A percentile compares a stretch with the other conserved stretches of the same genome.
Evolutionary conservation across 371 early-diverging fungal species (phyloP).

Genomic region (Sporodiniella umbellata): DNA sequence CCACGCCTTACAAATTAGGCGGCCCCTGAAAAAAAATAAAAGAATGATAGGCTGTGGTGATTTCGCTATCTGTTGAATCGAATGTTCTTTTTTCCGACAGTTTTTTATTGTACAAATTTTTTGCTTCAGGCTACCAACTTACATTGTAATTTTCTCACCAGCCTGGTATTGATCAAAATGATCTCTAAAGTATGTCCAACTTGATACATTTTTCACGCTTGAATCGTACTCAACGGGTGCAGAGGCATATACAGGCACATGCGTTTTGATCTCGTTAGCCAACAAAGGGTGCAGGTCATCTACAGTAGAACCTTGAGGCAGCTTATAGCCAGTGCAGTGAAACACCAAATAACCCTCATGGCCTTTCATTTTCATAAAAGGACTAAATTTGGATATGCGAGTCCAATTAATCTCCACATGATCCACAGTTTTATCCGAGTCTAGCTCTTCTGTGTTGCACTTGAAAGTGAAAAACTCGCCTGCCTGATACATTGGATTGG

Average conservation of each 20-base stretch:
- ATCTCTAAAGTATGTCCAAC: conserved; percentile 35
- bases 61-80: no score
- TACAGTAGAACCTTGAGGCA: conserved; percentile 23
- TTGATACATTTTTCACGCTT: conserved; percentile 20
- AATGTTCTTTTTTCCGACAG: no score
- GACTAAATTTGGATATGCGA: conserved; percentile 23
- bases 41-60: no score
- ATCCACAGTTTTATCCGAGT: conserved; percentile 15
- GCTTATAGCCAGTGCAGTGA: conserved; percentile 33
- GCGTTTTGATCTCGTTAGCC: conserved; percentile 17
- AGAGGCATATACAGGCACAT: conserved; percentile 13
- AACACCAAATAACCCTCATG: conserved; percentile 27
- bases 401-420: conserved; percentile 37
- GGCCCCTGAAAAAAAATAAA: no score
- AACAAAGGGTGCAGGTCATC: conserved; percentile 20
- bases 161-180: conserved; percentile 26
- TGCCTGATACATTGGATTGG: conserved; percentile 34
- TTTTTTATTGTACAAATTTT: no score
- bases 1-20: no score
- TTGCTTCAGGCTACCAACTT: no score
- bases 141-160: neutral
- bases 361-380: conserved; percentile 41
- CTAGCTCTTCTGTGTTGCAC: conserved; percentile 18
- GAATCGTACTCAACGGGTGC: conserved; percentile 25
- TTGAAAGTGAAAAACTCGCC: conserved; percentile 39